These are phyloP conservation scores for Mallotus repandus DNA, from an alignment of 441 rosid species.

Conservation along the genomic window DNA sequence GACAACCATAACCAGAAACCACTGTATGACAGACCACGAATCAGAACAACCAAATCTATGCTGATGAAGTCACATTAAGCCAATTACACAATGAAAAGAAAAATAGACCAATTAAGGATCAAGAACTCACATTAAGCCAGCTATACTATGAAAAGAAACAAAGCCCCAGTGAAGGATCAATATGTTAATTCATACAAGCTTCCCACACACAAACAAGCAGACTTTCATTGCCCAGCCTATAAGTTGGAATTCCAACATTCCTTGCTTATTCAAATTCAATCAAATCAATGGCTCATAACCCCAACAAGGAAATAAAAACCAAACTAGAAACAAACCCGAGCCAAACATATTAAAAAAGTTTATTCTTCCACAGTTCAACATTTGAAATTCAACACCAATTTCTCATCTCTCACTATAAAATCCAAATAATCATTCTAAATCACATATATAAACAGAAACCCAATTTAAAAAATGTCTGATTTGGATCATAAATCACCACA, in stretches of 20 bases:
- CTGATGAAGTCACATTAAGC: not conserved
- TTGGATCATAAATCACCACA: conserved; percentile 8
- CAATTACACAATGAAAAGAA: not conserved
- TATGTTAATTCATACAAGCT: not conserved
- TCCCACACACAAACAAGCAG: not conserved
- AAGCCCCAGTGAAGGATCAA: not conserved
- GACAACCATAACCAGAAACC: not conserved
- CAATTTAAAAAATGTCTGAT: not conserved
- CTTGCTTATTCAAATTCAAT: conserved; percentile 12
- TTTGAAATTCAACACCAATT: not conserved
- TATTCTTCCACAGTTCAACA: not conserved
- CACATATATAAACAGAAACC: not conserved
- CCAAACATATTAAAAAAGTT: too few relatives aligned
- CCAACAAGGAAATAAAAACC: not conserved
- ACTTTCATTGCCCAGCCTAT: not conserved
- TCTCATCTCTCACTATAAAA: not conserved
- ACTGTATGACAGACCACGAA: not conserved
- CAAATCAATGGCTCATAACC: not conserved
- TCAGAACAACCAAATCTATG: not conserved
- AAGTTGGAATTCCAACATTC: not conserved
- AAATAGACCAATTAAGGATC: too few relatives aligned
- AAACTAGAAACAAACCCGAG: not conserved
- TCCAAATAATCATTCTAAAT: conserved; percentile 5
- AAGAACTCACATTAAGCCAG: not conserved
- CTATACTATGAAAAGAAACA: not conserved